Evolutionary conservation across 768 basidiomycete species (phyloP).

Genomic region (Pisolithus orientalis): DNA sequence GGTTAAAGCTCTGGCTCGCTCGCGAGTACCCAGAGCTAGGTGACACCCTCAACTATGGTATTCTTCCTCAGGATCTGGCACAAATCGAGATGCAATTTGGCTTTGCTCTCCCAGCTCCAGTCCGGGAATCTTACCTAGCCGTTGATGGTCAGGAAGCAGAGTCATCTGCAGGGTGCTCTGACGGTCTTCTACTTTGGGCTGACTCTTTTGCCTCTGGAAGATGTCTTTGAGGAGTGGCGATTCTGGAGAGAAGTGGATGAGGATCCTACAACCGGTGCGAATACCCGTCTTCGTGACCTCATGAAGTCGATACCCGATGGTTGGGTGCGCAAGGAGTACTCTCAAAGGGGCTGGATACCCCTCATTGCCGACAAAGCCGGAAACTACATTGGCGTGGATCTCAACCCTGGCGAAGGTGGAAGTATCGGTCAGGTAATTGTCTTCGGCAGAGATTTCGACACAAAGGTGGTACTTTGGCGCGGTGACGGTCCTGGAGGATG

Average conservation of each 20-base stretch:
- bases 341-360: conserved; percentile 94
- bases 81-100: conserved; percentile 83
- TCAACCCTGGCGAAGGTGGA: conserved; percentile 78
- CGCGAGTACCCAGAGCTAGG: conserved; percentile 91
- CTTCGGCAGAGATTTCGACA: conserved; percentile 98
- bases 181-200: conserved; percentile 96
- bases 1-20: conserved; percentile 75
- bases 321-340: conserved; percentile 88
- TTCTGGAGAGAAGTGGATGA: conserved; percentile 95
- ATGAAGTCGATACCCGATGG: conserved; percentile 89
- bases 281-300: conserved; percentile 56
- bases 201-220: conserved; percentile 85
- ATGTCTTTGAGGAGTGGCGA: conserved; percentile 90
- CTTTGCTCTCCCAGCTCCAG: conserved; percentile 70
- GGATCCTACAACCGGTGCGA: conserved; percentile 81
- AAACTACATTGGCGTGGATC: conserved; percentile 94
- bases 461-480: conserved; percentile 90
- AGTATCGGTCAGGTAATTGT: conserved; percentile 90
- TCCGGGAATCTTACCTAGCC: conserved; percentile 86
- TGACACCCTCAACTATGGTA: conserved; percentile 92
- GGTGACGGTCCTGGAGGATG: conserved; percentile 90
- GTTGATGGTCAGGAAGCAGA: conserved; percentile 95
- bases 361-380: conserved; percentile 90
- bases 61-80: conserved; percentile 71
- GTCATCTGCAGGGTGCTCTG: conserved; percentile 78